A percentile compares a stretch with the other conserved stretches of the same genome.
phyloP scores from a whole-genome alignment of 2,329 filamentous ascomycete genomes.

The Cladobotryum mycophilum region DNA sequence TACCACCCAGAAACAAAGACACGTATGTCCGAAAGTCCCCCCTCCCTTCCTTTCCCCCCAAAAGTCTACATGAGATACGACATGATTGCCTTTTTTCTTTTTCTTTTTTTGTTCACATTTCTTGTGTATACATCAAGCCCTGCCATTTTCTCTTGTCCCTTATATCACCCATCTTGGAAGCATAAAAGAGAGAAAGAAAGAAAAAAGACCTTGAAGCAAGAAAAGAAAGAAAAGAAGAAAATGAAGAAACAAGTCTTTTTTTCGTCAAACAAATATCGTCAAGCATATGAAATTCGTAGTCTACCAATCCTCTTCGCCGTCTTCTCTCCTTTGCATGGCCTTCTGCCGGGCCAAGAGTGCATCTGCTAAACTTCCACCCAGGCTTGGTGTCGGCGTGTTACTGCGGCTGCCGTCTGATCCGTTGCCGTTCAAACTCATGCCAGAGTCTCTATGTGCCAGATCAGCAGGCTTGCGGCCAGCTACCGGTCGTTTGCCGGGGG shows the following conservation, averaged over 20 bases:
- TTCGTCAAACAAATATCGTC: conserved; percentile 2
- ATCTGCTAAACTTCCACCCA: conserved; percentile 70
- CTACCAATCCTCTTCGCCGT: conserved; percentile 67
- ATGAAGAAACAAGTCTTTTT: conserved; percentile 4
- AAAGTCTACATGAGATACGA: not conserved
- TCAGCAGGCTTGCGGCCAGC: conserved; percentile 65
- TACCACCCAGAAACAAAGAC: not conserved
- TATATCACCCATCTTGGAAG: conserved; percentile 2
- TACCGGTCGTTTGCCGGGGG: conserved; percentile 73
- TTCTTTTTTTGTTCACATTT: not conserved
- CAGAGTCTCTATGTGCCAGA: conserved; percentile 65
- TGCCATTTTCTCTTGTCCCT: not conserved
- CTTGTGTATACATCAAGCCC: conserved; percentile 6
- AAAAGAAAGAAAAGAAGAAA: conserved; percentile 6
- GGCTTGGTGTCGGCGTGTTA: conserved; percentile 63
- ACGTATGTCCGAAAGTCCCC: not conserved
- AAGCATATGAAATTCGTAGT: conserved; percentile 1
- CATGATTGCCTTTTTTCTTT: not conserved
- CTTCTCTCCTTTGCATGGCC: conserved; percentile 64
- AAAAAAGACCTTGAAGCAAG: conserved; percentile 10
- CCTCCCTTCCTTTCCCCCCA: not conserved
- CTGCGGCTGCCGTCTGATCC: conserved; percentile 58
- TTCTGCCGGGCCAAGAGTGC: conserved; percentile 71
- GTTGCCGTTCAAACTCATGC: conserved; percentile 55
- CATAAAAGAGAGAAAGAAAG: not conserved